Conservation (phyloP, 2,329 filamentous ascomycete species). For the Plenodomus tracheiphilus region DNA sequence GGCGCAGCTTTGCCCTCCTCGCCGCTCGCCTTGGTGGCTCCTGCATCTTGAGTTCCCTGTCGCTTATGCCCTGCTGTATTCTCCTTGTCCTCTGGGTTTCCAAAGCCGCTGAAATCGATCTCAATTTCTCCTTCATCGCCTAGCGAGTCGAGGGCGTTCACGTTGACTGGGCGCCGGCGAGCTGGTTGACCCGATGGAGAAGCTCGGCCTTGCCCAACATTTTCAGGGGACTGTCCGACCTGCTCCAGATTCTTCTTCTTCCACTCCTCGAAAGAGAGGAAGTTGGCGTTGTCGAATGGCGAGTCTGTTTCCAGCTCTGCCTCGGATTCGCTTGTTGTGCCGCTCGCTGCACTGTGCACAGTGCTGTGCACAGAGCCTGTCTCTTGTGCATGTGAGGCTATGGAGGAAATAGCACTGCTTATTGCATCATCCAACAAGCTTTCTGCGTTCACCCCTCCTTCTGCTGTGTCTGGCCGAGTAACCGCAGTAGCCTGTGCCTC, state of each 20-base stretch:
- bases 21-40: constrained; percentile 17
- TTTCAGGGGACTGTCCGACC: constrained; percentile 76
- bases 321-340: constrained; percentile 42
- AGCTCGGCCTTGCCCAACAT: constrained; percentile 61
- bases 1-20: constrained; percentile 36
- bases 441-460: constrained; percentile 11
- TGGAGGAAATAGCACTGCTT: neutral
- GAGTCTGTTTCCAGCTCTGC: constrained; percentile 65
- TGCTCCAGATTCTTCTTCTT: constrained; percentile 90
- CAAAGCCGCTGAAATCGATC: constrained; percentile 69
- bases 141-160: constrained; percentile 73
- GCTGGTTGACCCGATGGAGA: constrained; percentile 48
- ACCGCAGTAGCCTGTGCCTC: constrained; percentile 13
- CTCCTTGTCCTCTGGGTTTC: constrained; percentile 39
- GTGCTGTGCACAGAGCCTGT: too few species aligned
- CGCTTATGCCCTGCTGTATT: constrained; percentile 19
- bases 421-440: constrained; percentile 7
- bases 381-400: constrained; percentile 9
- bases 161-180: constrained; percentile 58
- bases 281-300: constrained; percentile 73
- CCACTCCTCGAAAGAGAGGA: constrained; percentile 98
- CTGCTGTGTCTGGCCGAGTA: constrained; percentile 14
- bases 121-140: constrained; percentile 90
- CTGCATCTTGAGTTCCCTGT: constrained; percentile 17
- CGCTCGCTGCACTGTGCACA: constrained; percentile 7